phyloP scores from a whole-genome alignment of 2,329 filamentous ascomycete species.

The Elsinoe australis region DNA sequence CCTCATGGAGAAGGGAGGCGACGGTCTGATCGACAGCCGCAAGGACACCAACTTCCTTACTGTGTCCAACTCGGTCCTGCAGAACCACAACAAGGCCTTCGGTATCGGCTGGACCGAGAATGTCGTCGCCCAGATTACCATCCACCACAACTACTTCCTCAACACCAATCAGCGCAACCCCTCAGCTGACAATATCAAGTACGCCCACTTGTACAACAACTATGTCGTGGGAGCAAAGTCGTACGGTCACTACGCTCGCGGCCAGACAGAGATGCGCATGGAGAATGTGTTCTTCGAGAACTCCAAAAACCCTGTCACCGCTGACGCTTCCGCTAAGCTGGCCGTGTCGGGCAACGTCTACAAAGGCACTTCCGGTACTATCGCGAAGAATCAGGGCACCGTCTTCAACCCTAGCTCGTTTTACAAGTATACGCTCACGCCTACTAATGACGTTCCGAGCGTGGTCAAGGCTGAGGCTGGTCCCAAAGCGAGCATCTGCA shows the following conservation, averaged over 20 bases:
- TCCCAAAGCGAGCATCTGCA: constrained; percentile 13
- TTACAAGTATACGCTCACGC: constrained; percentile 23
- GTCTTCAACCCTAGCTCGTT: constrained; percentile 23
- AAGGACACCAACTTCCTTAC: constrained; percentile 25
- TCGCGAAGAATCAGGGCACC: constrained; percentile 21
- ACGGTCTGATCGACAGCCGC: constrained; percentile 24
- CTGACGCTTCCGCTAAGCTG: constrained; percentile 21
- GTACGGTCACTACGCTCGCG: constrained; percentile 24
- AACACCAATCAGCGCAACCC: constrained; percentile 23
- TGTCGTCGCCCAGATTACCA: constrained; percentile 23
- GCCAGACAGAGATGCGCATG: constrained; percentile 22
- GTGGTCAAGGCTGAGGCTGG: constrained; percentile 12
- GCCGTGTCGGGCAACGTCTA: constrained; percentile 22
- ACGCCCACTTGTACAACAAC: constrained; percentile 24
- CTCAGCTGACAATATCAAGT: constrained; percentile 23
- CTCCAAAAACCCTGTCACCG: constrained; percentile 22
- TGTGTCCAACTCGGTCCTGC: constrained; percentile 23
- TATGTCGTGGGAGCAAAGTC: constrained; percentile 24
- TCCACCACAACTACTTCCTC: constrained; percentile 25
- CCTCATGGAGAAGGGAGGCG: constrained; percentile 21
- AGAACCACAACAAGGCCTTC: constrained; percentile 25
- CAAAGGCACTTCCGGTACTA: constrained; percentile 22
- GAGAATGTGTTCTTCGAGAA: constrained; percentile 25
- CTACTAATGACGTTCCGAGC: constrained; percentile 18
- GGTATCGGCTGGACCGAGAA: constrained; percentile 25